Base-by-base conservation (phyloP, 2,329 filamentous ascomycete species). In the Botrytis aclada region DNA sequence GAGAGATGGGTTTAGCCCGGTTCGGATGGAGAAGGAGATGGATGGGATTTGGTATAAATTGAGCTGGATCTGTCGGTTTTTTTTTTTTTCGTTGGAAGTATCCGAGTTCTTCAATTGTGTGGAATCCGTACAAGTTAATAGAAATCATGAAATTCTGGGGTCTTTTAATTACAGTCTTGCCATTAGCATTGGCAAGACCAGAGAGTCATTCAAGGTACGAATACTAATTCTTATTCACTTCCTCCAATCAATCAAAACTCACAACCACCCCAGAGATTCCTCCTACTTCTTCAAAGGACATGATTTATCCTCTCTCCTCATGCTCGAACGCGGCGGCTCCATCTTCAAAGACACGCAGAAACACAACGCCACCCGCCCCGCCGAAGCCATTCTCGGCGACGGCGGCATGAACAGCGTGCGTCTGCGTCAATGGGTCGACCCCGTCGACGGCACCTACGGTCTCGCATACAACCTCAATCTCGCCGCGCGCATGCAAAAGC, bases 341-440 rank as follows among this genome's bases (percentile, higher is more conserved):
- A 77, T 81, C 20, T 84, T 80, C 77, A 81, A 81, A 74, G 83
- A 84, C 69, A 81, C 81, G 1, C 32, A 54, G 6, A 69, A 73
- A 22, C 70, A 79, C 67, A 84, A 84, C 72, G 71, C 72, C 34
- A 84, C 82, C 1, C 75, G 82, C 43, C 82, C 87, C 0, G 84
- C 92, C 1, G 91, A 93, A 78, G 84, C 82, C 2, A 93, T 93
- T 65, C 83, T 93, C 8, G 86, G 84, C 1, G 83, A 83, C 37
- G 87, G 84, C 32, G 91, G 91, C 16, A 87, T 92, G 79, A 93
- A 92, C 80, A 90, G 87, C 0, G 88, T 93, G 61, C 88, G 90
- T 18, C 89, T 93, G 79, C 86, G 91, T 25, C 83, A 93, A 43
- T 93, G 90, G 91, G 91, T 93, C 22, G 90, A 91, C 77, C 88